Evolutionary conservation across 139 green algal genomes (phyloP).

Genomic region (Micractinium conductrix): DNA sequence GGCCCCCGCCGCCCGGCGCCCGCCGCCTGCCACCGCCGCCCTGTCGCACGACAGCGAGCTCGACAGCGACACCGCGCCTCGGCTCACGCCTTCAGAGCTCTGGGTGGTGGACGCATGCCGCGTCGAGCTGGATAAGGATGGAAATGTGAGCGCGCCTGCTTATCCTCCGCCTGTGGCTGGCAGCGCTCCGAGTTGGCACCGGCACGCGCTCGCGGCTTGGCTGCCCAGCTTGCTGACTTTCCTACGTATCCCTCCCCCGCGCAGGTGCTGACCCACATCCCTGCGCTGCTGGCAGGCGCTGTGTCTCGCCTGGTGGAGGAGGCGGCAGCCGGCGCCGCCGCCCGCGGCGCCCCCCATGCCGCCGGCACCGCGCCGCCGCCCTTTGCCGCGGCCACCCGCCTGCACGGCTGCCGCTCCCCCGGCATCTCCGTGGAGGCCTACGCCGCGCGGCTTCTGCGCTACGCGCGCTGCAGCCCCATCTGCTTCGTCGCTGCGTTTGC

Average conservation of each 20-base stretch:
- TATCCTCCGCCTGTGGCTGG: no score
- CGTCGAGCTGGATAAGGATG: not conserved
- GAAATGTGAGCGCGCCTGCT: no score
- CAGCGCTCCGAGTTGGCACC: no score
- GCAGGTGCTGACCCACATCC: conserved; percentile 14
- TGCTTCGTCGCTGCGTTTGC: conserved; percentile 75
- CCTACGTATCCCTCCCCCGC: no score
- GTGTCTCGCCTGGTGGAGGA: not conserved
- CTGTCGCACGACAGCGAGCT: no score
- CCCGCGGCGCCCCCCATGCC: no score
- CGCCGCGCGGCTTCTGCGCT: conserved; percentile 74
- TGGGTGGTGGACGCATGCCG: conserved; percentile 9
- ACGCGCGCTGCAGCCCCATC: conserved; percentile 77
- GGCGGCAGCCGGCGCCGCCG: not conserved
- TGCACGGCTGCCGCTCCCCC: conserved; percentile 27
- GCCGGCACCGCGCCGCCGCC: not conserved
- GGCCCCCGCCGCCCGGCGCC: not conserved
- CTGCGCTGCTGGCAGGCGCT: not conserved
- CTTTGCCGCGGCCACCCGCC: conserved; percentile 1
- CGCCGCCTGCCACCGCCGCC: not conserved
- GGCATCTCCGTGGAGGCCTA: conserved; percentile 74
- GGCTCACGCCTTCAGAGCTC: not conserved
- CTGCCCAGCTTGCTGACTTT: no score
- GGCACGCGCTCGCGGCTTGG: no score
- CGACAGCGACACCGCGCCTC: no score